phyloP scores from a whole-genome alignment of 176 grass and related monocot genomes.

The Dendrocalamus sinicus region DNA sequence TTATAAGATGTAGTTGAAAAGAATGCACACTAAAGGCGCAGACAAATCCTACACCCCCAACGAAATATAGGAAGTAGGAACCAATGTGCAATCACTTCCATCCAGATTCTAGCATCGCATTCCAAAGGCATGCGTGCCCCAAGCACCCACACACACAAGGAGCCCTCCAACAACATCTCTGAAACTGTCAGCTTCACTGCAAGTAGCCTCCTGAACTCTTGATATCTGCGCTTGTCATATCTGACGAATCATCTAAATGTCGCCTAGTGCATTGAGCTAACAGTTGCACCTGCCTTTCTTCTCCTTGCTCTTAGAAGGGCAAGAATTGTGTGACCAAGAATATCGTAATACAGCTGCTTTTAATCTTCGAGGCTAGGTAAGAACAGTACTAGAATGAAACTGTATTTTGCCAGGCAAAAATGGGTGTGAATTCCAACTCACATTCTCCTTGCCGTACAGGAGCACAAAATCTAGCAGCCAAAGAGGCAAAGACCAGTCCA shows the following conservation, averaged over 20 bases:
- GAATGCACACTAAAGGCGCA: background rate
- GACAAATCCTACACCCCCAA: constrained; percentile 36
- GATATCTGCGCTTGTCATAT: constrained; percentile 11
- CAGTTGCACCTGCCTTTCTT: background rate
- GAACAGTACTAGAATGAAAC: background rate
- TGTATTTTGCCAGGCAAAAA: constrained; percentile 27
- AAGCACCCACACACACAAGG: constrained; percentile 15
- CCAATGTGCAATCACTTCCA: constrained; percentile 38
- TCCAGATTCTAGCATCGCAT: constrained; percentile 41
- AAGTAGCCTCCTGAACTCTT: background rate
- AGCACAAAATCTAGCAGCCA: constrained; percentile 47
- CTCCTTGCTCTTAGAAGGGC: background rate
- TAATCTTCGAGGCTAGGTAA: background rate
- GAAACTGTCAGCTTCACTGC: constrained; percentile 9
- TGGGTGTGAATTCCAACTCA: constrained; percentile 26
- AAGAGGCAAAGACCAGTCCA: constrained; percentile 42
- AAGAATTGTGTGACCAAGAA: background rate
- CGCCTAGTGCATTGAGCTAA: background rate
- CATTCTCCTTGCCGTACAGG: constrained; percentile 33
- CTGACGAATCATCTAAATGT: background rate
- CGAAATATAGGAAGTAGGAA: constrained; percentile 34
- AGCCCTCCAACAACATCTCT: constrained; percentile 11
- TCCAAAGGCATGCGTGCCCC: constrained; percentile 42
- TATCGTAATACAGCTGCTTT: background rate
- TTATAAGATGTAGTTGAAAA: too few species aligned